Conservation (phyloP, 768 basidiomycete genomes). For the Austroboletus festivus region DNA sequence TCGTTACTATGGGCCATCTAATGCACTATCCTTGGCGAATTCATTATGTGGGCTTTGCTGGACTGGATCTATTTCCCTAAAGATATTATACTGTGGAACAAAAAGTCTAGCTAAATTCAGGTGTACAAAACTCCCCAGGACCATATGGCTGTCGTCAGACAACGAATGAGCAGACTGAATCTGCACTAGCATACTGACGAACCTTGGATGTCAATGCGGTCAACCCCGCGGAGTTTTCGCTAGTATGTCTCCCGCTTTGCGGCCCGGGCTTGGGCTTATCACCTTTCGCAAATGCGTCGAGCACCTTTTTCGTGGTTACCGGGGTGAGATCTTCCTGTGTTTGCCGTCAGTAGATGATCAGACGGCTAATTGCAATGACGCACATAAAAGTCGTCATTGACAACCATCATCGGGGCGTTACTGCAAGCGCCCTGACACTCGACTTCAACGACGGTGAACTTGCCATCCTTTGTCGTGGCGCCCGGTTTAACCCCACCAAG, state of each 20-base stretch:
- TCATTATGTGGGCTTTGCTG: background rate
- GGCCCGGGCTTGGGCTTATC: slow-evolving; percentile 92
- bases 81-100: background rate
- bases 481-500: slow-evolving; percentile 84
- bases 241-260: slow-evolving; percentile 80
- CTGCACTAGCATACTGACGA: slow-evolving; percentile 9
- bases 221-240: slow-evolving; percentile 90
- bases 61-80: background rate
- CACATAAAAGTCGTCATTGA: slow-evolving; percentile 97
- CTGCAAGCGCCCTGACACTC: slow-evolving; percentile 99
- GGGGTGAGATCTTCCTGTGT: slow-evolving; percentile 80
- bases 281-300: slow-evolving; percentile 77
- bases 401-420: slow-evolving; percentile 95
- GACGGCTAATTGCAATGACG: slow-evolving; percentile 24
- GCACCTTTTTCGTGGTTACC: slow-evolving; percentile 70
- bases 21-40: background rate
- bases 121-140: slow-evolving; percentile 83
- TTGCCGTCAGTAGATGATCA: slow-evolving; percentile 8
- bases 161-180: slow-evolving; percentile 11
- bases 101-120: slow-evolving; percentile 71
- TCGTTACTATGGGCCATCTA: background rate
- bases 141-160: slow-evolving; percentile 90
- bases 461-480: slow-evolving; percentile 91
- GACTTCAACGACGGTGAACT: slow-evolving; percentile 96
- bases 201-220: slow-evolving; percentile 79